Conservation (phyloP, 106 monocot species). For the Chionographis japonica region DNA sequence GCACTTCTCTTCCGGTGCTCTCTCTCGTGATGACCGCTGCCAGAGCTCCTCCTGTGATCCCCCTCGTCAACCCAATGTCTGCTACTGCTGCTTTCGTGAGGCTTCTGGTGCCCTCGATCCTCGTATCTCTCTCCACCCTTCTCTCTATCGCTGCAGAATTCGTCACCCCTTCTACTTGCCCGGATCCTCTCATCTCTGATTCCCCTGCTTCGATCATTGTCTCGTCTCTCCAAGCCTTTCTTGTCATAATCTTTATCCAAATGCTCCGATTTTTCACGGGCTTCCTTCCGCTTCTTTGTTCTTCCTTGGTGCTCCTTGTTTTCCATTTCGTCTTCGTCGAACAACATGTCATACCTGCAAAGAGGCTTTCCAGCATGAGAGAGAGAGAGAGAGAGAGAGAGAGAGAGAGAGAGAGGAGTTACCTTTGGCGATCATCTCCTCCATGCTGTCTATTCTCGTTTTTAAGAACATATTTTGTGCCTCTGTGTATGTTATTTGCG, state of each 20-base stretch:
- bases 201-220: conserved; percentile 5
- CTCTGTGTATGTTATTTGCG: conserved; percentile 15
- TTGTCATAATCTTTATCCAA: conserved; percentile 13
- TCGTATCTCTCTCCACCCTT: conserved; percentile 5
- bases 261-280: conserved; percentile 5
- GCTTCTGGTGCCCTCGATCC: conserved; percentile 14
- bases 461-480: conserved; percentile 62
- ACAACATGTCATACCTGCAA: conserved; percentile 66
- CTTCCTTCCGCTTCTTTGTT: conserved; percentile 22
- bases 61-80: conserved; percentile 1
- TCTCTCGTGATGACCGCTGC: conserved; percentile 1
- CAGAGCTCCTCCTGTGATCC: conserved; percentile 25
- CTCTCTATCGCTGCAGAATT: neutral
- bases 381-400: neutral
- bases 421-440: conserved; percentile 43
- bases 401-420: neutral
- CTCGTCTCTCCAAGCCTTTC: conserved; percentile 3
- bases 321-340: conserved; percentile 47
- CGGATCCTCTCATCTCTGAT: conserved; percentile 10
- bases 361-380: neutral
- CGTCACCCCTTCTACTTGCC: conserved; percentile 16
- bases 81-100: neutral
- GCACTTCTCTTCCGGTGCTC: neutral
- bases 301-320: conserved; percentile 10
- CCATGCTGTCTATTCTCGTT: conserved; percentile 55